Conservation (phyloP, 345 rosid genomes). For the Physaria fendleri region DNA sequence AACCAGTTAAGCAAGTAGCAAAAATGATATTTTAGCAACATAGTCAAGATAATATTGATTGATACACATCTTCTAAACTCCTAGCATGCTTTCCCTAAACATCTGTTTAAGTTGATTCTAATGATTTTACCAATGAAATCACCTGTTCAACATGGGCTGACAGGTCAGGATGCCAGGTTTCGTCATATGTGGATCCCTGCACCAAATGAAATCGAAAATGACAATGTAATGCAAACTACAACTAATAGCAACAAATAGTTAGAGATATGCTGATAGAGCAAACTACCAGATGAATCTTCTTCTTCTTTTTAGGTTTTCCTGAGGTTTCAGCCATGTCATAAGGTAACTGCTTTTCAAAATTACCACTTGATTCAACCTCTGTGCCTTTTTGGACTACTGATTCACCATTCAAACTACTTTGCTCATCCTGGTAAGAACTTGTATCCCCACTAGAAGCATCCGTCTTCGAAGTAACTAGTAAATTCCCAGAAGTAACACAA, state of each 20-base stretch:
- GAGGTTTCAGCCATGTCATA: conserved; percentile 77
- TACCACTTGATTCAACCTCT: conserved; percentile 76
- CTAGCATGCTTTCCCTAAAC: neutral
- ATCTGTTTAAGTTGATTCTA: neutral
- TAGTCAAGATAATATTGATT: neutral
- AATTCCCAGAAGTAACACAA: conserved; percentile 45
- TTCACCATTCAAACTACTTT: conserved; percentile 73
- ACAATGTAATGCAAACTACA: conserved; percentile 15
- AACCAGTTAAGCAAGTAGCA: conserved; percentile 4
- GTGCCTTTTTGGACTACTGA: conserved; percentile 58
- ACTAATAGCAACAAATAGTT: neutral
- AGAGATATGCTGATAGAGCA: conserved; percentile 27
- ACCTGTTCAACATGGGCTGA: conserved; percentile 72
- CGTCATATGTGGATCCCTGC: conserved; percentile 81
- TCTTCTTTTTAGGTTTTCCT: conserved; percentile 84
- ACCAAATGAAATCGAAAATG: conserved; percentile 26
- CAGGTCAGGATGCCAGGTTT: conserved; percentile 70
- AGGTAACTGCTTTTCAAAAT: conserved; percentile 59
- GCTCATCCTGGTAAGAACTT: conserved; percentile 91
- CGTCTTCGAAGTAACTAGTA: conserved; percentile 51
- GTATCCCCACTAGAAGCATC: conserved; percentile 99
- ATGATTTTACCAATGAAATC: conserved; percentile 9
- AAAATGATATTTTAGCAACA: conserved; percentile 9
- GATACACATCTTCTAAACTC: conserved; percentile 7
- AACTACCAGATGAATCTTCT: conserved; percentile 68